A percentile compares a stretch with the other conserved stretches of the same genome.
Evolutionary conservation across 73 alveolate species (phyloP).

Genomic region (Tetrahymena borealis): DNA sequence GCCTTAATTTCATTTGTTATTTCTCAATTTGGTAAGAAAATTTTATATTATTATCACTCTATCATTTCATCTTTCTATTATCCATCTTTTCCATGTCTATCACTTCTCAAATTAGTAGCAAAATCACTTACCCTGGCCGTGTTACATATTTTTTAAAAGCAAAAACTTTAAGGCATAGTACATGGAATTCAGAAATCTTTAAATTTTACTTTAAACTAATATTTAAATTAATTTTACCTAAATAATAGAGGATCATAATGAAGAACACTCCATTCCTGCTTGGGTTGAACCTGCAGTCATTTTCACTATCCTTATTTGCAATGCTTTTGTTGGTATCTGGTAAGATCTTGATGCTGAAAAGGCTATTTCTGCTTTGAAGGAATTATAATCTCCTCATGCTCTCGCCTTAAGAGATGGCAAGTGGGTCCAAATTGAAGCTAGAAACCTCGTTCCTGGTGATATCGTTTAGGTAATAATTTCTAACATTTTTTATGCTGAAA

Average conservation of each 20-base stretch:
- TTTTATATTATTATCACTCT: background rate
- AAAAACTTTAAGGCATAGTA: background rate
- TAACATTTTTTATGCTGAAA: too few relatives aligned
- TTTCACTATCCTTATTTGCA: constrained; percentile 75
- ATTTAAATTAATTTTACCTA: background rate
- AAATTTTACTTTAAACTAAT: background rate
- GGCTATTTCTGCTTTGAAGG: constrained; percentile 92
- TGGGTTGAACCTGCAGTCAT: constrained; percentile 95
- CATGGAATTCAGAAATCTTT: background rate
- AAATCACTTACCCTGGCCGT: background rate
- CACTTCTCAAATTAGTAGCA: background rate
- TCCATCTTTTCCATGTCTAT: background rate
- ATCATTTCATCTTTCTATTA: background rate
- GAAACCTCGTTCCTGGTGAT: constrained; percentile 90
- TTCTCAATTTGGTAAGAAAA: background rate
- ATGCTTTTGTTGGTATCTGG: constrained; percentile 88
- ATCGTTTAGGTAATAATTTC: constrained; percentile 62
- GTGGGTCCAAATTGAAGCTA: constrained; percentile 75
- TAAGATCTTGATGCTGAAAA: constrained; percentile 94
- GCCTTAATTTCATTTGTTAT: constrained; percentile 82
- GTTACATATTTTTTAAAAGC: background rate
- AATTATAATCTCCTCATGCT: constrained; percentile 72
- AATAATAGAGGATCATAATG: constrained; percentile 21
- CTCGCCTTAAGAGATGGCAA: constrained; percentile 62
- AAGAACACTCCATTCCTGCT: constrained; percentile 32